phyloP scores from a whole-genome alignment of 352 stramenopile genomes.

The Pythium sp. region DNA sequence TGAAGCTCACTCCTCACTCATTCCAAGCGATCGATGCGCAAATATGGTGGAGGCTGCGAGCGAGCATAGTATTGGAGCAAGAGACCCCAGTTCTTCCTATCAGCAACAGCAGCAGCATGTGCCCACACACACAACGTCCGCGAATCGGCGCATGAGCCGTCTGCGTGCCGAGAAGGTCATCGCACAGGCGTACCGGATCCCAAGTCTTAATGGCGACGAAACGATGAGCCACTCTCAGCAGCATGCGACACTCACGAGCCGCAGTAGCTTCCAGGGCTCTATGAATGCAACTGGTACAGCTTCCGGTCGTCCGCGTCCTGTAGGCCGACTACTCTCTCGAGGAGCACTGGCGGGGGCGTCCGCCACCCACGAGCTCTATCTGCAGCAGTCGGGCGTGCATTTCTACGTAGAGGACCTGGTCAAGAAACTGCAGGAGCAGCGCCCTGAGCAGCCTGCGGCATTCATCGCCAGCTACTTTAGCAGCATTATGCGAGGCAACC shows the following conservation, averaged over 20 bases:
- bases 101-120: neutral
- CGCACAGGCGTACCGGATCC: conserved; percentile 33
- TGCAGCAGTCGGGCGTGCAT: conserved; percentile 51
- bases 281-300: neutral
- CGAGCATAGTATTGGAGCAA: neutral
- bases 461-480: conserved; percentile 52
- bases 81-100: neutral
- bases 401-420: conserved; percentile 59
- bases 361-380: conserved; percentile 35
- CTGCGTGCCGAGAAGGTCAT: conserved; percentile 46
- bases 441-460: conserved; percentile 29
- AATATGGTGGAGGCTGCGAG: neutral
- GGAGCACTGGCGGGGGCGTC: conserved; percentile 14
- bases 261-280: conserved; percentile 5
- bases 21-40: too few species aligned
- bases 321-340: conserved; percentile 23
- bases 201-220: neutral
- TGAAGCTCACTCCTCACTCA: too few species aligned
- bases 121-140: neutral
- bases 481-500: conserved; percentile 27
- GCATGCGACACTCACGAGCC: neutral
- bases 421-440: conserved; percentile 46
- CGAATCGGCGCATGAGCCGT: conserved; percentile 28
- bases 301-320: conserved; percentile 9
- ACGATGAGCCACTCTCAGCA: neutral